Evolutionary conservation across 1,284 basidiomycete species (phyloP).

Genomic region (Moniliophthora roreri): DNA sequence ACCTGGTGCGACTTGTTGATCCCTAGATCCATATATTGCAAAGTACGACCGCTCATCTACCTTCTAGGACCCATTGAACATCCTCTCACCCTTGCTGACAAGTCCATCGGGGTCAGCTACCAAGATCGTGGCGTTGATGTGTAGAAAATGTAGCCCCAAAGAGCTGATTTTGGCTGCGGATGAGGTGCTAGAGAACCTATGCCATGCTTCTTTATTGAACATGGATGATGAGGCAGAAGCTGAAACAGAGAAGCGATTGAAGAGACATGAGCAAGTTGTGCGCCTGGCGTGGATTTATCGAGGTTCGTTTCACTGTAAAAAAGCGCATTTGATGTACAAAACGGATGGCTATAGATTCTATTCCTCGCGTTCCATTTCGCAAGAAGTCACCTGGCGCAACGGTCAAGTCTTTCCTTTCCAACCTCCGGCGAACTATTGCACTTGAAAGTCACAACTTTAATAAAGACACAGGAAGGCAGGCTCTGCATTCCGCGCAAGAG

Average conservation of each 20-base stretch:
- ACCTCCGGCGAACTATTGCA: neutral
- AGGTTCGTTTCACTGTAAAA: neutral
- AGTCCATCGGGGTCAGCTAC: slow-evolving; percentile 35
- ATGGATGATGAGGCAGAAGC: slow-evolving; percentile 31
- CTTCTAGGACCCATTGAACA: slow-evolving; percentile 50
- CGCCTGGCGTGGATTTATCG: neutral
- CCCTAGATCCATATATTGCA: too few relatives aligned
- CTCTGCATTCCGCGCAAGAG: neutral
- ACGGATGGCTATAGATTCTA: neutral
- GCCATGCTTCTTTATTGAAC: slow-evolving; percentile 21
- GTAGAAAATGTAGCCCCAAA: slow-evolving; percentile 48
- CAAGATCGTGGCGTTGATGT: slow-evolving; percentile 44
- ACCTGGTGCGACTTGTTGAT: too few relatives aligned
- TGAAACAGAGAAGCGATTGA: neutral
- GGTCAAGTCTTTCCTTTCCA: neutral
- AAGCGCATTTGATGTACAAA: neutral
- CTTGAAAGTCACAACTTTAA: neutral
- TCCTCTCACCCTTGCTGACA: slow-evolving; percentile 45
- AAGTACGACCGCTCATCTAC: too few relatives aligned
- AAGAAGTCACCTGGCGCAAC: neutral
- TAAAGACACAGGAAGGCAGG: neutral
- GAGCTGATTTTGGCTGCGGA: slow-evolving; percentile 63
- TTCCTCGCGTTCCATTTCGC: slow-evolving; percentile 1
- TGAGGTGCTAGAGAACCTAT: slow-evolving; percentile 54
- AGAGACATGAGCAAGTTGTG: neutral